A percentile compares a stretch with the other conserved stretches of the same genome.
phyloP scores from a whole-genome alignment of 208 protist genomes.

The Herpetomonas samuelpessoai region DNA sequence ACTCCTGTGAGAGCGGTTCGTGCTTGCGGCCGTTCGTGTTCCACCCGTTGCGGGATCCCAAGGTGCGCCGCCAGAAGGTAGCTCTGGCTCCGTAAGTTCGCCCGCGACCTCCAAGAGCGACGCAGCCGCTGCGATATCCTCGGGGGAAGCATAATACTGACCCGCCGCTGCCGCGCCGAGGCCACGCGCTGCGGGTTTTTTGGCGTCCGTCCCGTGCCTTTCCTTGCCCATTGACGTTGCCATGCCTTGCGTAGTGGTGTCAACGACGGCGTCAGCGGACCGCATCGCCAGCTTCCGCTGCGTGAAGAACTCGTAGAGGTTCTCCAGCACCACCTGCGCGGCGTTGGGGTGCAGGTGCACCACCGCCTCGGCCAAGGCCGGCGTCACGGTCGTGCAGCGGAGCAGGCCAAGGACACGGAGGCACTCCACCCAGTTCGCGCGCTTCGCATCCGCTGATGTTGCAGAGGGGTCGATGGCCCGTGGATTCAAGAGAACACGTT shows the following conservation, averaged over 20 bases:
- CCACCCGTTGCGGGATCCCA: too few relatives aligned
- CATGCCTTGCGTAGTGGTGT: not conserved
- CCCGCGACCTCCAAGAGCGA: constrained; percentile 8
- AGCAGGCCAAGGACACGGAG: constrained; percentile 46
- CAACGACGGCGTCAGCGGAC: constrained; percentile 12
- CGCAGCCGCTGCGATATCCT: not conserved
- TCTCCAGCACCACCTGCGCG: constrained; percentile 53
- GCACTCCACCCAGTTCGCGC: constrained; percentile 88
- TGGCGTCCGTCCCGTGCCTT: not conserved
- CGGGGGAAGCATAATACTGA: not conserved
- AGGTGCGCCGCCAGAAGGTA: not conserved
- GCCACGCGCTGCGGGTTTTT: too few relatives aligned
- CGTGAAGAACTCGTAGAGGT: constrained; percentile 83
- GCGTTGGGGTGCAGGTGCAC: constrained; percentile 56
- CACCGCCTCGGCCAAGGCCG: constrained; percentile 55
- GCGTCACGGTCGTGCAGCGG: constrained; percentile 38
- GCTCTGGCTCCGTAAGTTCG: not conserved
- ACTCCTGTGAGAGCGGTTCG: too few relatives aligned
- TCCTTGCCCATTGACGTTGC: not conserved
- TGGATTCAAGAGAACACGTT: constrained; percentile 55
- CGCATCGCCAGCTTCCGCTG: constrained; percentile 32
- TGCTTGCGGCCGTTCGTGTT: too few relatives aligned
- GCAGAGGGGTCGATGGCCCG: constrained; percentile 81
- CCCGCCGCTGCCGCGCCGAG: not conserved
- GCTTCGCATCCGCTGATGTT: constrained; percentile 61